Evolutionary conservation across 345 rosid genomes (phyloP), one percentile per base, ranked within the genome.

Genomic region (Ceriops zippeliana): DNA sequence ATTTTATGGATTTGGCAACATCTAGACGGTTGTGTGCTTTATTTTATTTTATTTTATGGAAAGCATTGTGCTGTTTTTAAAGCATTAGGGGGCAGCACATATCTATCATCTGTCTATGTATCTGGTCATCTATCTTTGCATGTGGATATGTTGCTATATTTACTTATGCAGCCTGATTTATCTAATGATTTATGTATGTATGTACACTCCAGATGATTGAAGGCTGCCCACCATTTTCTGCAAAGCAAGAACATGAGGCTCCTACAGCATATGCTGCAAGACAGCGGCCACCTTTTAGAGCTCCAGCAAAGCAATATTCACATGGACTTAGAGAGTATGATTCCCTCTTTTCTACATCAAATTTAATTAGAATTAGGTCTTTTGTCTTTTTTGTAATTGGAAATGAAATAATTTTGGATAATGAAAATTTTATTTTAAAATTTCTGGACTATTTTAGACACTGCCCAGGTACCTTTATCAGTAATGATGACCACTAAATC

Each of bases 291-390:
- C 80, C 79, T 47, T 95, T 91, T 68, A 85, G 60, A 76, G 96
- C 96, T 79, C 88, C 97, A 61, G 5, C 85, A 52, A 95, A 88
- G 81, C 75, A 53, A 62, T 90, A 91, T 71, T 83, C 92, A 13
- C 93, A 90, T 80, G 96, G 96, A 57, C 90, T 95, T 61, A 88
- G 77, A 85, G 84, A 85, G 97, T 91, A 75, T 65, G 89, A 78
- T 60, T 52, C 35, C 52, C 65, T 47, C 28, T 20, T 72, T 28
- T 58, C 65, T 63, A 70, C 4, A 37, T 38, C 31, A 34, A 42
- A 42, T 63, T 46, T 67, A 57, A 63, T 73, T 37, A 38, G 7
- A 30, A 22, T 34, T 21, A 19, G 6, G 2, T 20, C 30, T 7
- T 7, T 66, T 22, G 13, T 47, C 27, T 26, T 51, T 49, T 51